These are phyloP conservation scores for Globisporangium cederbergense DNA, from an alignment of 352 stramenopile species.

Conservation along the genomic window DNA sequence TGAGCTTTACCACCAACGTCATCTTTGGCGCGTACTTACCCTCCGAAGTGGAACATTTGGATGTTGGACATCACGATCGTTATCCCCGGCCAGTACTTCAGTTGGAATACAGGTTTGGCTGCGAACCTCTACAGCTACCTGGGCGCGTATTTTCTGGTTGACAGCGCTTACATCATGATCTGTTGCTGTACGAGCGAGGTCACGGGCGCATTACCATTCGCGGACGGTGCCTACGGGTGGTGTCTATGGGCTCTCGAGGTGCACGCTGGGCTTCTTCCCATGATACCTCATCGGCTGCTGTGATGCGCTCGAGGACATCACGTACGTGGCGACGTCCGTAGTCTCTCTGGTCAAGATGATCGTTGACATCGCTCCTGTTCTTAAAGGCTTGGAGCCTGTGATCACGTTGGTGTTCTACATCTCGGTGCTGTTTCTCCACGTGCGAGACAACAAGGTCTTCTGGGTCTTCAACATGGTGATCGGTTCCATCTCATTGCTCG, in stretches of 20 bases:
- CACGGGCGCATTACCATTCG: slow-evolving; percentile 29
- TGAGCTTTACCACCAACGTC: too few species aligned
- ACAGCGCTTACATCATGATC: slow-evolving; percentile 23
- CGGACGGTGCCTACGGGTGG: slow-evolving; percentile 19
- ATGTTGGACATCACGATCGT: slow-evolving; percentile 31
- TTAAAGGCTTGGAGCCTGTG: not conserved
- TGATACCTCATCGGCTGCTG: slow-evolving; percentile 33
- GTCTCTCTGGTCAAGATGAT: slow-evolving; percentile 23
- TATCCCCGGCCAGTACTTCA: slow-evolving; percentile 33
- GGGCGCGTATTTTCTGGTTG: slow-evolving; percentile 23
- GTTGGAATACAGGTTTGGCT: slow-evolving; percentile 26
- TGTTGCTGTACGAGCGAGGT: slow-evolving; percentile 29
- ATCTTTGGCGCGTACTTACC: too few species aligned
- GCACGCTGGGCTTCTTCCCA: slow-evolving; percentile 16
- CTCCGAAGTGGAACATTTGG: slow-evolving; percentile 23
- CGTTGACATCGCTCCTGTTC: not conserved
- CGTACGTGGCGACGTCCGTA: slow-evolving; percentile 33
- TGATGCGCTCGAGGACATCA: slow-evolving; percentile 40
- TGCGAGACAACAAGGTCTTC: slow-evolving; percentile 19
- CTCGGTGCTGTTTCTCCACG: slow-evolving; percentile 18
- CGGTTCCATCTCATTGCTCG: slow-evolving; percentile 9
- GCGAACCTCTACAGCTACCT: slow-evolving; percentile 24
- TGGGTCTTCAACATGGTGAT: slow-evolving; percentile 24
- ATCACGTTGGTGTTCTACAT: slow-evolving; percentile 20
- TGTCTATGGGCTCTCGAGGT: slow-evolving; percentile 6